phyloP scores from a whole-genome alignment of 257 asterid genomes.

The Fraxinus cuspidata region DNA sequence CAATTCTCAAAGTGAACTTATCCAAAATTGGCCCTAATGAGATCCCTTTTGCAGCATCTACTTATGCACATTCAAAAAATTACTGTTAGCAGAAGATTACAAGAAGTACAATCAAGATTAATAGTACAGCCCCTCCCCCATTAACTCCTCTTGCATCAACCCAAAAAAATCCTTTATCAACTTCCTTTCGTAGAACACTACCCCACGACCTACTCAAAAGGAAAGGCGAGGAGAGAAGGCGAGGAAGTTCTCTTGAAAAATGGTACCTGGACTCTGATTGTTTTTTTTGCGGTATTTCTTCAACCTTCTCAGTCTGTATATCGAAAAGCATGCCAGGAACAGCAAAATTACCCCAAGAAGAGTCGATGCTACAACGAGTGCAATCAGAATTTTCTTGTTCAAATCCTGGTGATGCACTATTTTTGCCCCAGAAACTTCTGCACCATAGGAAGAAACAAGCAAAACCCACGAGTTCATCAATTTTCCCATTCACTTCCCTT shows the following conservation, averaged over 20 bases:
- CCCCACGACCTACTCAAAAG: background rate
- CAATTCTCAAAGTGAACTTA: slow-evolving; percentile 47
- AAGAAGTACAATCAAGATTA: background rate
- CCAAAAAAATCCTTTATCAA: background rate
- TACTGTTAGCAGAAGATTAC: background rate
- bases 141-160: background rate
- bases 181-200: background rate
- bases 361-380: slow-evolving; percentile 72
- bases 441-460: background rate
- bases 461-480: background rate
- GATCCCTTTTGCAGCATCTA: slow-evolving; percentile 47
- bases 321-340: slow-evolving; percentile 50
- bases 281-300: slow-evolving; percentile 46
- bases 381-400: slow-evolving; percentile 73
- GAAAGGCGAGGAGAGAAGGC: background rate
- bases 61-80: slow-evolving; percentile 19
- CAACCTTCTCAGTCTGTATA: slow-evolving; percentile 55
- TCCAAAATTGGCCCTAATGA: slow-evolving; percentile 62
- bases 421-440: slow-evolving; percentile 52
- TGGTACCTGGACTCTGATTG: slow-evolving; percentile 50
- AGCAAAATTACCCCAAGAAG: slow-evolving; percentile 70
- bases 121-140: background rate
- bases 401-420: slow-evolving; percentile 76
- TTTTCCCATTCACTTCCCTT: background rate
- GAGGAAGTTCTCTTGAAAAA: background rate